Conservation (phyloP, 495 filamentous ascomycete species). For the Neurospora sp. region DNA sequence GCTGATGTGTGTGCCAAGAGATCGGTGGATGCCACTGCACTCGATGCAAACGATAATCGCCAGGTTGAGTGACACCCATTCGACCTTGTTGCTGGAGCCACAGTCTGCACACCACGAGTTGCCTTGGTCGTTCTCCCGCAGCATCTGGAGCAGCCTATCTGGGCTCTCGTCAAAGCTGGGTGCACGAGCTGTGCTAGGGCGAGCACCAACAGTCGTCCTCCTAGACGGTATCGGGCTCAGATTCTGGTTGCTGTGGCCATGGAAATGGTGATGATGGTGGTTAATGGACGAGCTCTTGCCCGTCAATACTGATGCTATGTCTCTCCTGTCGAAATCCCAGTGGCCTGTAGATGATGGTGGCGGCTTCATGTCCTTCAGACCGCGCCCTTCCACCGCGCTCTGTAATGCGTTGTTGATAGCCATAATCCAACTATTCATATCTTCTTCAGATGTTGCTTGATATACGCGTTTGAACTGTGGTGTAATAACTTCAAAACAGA, state of each 20-base stretch:
- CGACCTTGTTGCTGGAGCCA: conserved; percentile 79
- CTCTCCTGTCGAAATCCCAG: conserved; percentile 50
- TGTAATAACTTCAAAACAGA: conserved; percentile 98
- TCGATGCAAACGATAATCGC: conserved; percentile 96
- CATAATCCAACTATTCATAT: conserved; percentile 94
- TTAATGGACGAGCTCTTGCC: conserved; percentile 79
- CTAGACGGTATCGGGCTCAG: conserved; percentile 51
- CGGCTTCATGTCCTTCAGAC: conserved; percentile 33
- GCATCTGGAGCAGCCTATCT: conserved; percentile 70
- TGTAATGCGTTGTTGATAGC: conserved; percentile 97
- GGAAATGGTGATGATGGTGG: background rate
- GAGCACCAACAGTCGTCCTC: conserved; percentile 77
- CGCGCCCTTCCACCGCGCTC: conserved; percentile 82
- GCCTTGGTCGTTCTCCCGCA: conserved; percentile 84
- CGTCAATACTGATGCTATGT: conserved; percentile 84
- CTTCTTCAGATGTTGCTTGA: conserved; percentile 94
- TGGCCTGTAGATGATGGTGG: conserved; percentile 38
- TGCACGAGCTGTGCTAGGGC: conserved; percentile 63
- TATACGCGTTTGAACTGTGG: conserved; percentile 95
- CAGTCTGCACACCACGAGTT: conserved; percentile 96
- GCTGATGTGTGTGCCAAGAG: conserved; percentile 93
- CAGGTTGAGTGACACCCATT: conserved; percentile 98
- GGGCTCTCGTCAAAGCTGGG: conserved; percentile 68
- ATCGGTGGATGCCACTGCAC: conserved; percentile 95
- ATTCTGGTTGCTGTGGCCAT: conserved; percentile 42